Conservation (phyloP, 1,139 yeast genomes). For the Kodamaea plutei region DNA sequence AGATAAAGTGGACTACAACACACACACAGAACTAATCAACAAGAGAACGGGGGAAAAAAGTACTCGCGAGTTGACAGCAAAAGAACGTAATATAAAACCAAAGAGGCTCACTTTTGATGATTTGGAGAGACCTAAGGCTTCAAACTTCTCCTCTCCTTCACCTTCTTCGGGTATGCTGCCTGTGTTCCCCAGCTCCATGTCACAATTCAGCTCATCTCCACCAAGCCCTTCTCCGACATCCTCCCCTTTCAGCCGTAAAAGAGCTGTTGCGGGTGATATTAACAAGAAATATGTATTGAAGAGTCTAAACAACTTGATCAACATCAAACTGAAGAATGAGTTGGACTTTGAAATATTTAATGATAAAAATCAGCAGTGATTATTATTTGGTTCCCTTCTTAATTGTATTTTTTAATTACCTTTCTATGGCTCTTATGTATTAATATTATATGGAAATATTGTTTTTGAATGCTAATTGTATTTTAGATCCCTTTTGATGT, state of each 20-base stretch:
- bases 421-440: slow-evolving; percentile 1
- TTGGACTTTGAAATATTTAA: slow-evolving; percentile 16
- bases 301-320: slow-evolving; percentile 10
- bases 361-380: slow-evolving; percentile 8
- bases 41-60: slow-evolving; percentile 26
- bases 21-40: slow-evolving; percentile 25
- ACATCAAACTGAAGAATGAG: slow-evolving; percentile 12
- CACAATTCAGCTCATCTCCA: slow-evolving; percentile 4
- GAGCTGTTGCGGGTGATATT: slow-evolving; percentile 9
- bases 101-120: slow-evolving; percentile 22
- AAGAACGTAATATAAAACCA: slow-evolving; percentile 24
- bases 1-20: slow-evolving; percentile 19
- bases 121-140: background rate
- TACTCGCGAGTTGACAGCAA: slow-evolving; percentile 17
- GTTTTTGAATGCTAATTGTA: too few relatives aligned
- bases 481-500: too few relatives aligned
- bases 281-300: slow-evolving; percentile 16
- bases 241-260: slow-evolving; percentile 12
- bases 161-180: slow-evolving; percentile 4
- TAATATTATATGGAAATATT: too few relatives aligned
- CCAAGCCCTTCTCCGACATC: slow-evolving; percentile 8
- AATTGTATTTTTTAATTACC: slow-evolving; percentile 2
- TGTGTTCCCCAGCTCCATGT: background rate
- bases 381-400: slow-evolving; percentile 1
- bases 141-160: background rate